phyloP scores from a whole-genome alignment of 208 protist genomes.

The Herpetomonas tarakana region DNA sequence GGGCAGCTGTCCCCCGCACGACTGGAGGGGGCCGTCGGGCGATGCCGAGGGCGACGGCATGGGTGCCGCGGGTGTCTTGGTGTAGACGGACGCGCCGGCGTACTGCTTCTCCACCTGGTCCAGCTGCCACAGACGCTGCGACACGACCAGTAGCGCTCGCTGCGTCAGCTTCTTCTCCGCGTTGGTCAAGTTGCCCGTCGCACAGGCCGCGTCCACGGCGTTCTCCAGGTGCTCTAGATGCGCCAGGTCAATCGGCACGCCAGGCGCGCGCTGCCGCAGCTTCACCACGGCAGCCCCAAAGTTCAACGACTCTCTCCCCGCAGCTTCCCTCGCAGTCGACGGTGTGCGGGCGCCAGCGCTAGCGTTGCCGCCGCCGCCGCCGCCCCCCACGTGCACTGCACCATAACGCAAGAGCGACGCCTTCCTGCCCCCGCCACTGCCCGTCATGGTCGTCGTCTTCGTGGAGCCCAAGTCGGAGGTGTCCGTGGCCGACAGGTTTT shows the following conservation, averaged over 20 bases:
- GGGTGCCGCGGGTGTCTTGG: background rate
- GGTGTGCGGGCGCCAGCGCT: slow-evolving; percentile 11
- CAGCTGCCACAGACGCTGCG: slow-evolving; percentile 26
- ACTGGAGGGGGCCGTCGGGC: background rate
- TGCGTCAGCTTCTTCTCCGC: slow-evolving; percentile 22
- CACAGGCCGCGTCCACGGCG: slow-evolving; percentile 13
- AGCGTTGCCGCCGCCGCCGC: slow-evolving; percentile 13
- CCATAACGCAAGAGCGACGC: background rate
- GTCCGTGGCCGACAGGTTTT: background rate
- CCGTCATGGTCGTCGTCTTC: background rate
- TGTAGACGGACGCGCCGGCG: background rate
- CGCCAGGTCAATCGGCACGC: slow-evolving; percentile 13
- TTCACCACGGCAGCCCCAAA: slow-evolving; percentile 11
- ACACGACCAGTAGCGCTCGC: slow-evolving; percentile 33
- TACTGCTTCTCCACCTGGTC: slow-evolving; percentile 5
- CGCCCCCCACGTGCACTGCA: background rate
- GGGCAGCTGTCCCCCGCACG: too few relatives aligned
- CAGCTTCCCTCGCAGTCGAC: background rate
- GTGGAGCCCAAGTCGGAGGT: background rate
- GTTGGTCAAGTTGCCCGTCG: background rate
- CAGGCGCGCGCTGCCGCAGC: slow-evolving; percentile 12
- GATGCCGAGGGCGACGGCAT: background rate
- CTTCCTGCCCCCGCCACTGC: too few relatives aligned
- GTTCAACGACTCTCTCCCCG: background rate
- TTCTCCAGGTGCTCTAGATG: slow-evolving; percentile 8